Percentiles rank a stretch among this genome's conserved stretches.
These are phyloP conservation scores for Neopestalotiopsis sp. DNA, from an alignment of 2,329 filamentous ascomycete species.

Conservation along the genomic window DNA sequence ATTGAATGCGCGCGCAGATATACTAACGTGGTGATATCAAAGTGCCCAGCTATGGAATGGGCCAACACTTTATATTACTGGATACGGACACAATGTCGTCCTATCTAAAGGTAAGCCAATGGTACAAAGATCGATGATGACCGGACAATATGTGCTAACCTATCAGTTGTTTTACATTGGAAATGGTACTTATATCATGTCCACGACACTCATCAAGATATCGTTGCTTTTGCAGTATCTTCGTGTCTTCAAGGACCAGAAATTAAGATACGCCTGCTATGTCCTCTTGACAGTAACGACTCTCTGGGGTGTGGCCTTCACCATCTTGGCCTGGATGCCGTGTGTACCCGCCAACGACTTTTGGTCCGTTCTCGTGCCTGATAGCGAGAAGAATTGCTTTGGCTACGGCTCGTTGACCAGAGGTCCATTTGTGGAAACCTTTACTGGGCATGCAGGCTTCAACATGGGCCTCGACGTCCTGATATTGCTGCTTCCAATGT, in stretches of 20 bases:
- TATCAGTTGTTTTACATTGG: conserved; percentile 28
- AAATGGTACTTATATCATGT: conserved; percentile 28
- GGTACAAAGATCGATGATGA: neutral
- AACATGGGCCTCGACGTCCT: conserved; percentile 12
- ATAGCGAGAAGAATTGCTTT: conserved; percentile 8
- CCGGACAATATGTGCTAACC: neutral
- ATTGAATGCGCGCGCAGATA: neutral
- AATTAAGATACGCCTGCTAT: neutral
- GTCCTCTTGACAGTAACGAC: neutral
- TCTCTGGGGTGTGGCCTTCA: neutral
- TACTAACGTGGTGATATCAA: neutral
- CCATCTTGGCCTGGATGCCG: conserved; percentile 10
- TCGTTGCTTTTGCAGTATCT: conserved; percentile 34
- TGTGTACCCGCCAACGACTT: conserved; percentile 5
- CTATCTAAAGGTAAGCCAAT: conserved; percentile 24
- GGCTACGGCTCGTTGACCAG: conserved; percentile 1
- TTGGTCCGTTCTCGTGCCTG: neutral
- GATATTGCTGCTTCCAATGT: conserved; percentile 5
- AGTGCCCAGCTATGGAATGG: conserved; percentile 25
- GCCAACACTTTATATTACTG: conserved; percentile 24
- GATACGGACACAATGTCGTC: conserved; percentile 8
- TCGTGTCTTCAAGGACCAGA: conserved; percentile 25
- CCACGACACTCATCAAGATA: conserved; percentile 32
- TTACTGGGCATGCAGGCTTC: neutral
- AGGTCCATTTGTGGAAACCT: neutral